Percentiles rank a stretch among this genome's conserved stretches.
Evolutionary conservation across 192 early-diverging fungal species (phyloP).

Genomic region (Phlyctochytrium bullatum): DNA sequence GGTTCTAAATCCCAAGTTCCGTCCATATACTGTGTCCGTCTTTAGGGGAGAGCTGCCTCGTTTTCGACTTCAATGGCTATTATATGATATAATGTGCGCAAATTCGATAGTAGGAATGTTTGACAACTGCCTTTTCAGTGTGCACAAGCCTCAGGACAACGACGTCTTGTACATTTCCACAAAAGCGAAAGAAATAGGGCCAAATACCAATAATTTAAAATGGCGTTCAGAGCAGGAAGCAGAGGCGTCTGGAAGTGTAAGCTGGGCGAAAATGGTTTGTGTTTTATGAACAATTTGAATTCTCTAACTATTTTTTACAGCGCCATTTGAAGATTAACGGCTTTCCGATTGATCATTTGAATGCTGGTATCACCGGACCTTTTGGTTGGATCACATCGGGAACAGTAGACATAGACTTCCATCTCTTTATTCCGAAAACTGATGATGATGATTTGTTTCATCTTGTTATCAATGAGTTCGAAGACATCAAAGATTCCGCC

Average conservation of each 20-base stretch:
- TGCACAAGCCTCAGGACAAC: constrained; percentile 79
- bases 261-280: constrained; percentile 48
- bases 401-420: constrained; percentile 73
- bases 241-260: neutral
- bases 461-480: constrained; percentile 42
- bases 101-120: constrained; percentile 87
- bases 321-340: constrained; percentile 82
- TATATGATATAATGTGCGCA: constrained; percentile 87
- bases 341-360: constrained; percentile 88
- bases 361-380: constrained; percentile 79
- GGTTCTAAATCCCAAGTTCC: constrained; percentile 80
- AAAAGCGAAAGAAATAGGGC: neutral
- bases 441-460: constrained; percentile 40
- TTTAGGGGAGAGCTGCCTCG: constrained; percentile 79
- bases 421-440: constrained; percentile 49
- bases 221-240: neutral
- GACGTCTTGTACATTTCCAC: constrained; percentile 25
- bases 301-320: too few species aligned
- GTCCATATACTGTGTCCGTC: constrained; percentile 83
- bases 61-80: constrained; percentile 89
- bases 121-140: constrained; percentile 91
- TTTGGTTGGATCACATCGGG: constrained; percentile 93
- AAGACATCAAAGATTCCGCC: constrained; percentile 36
- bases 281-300: too few species aligned
- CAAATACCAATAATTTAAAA: neutral